phyloP scores from a whole-genome alignment of 345 rosid genomes.

The Turnera subulata region DNA sequence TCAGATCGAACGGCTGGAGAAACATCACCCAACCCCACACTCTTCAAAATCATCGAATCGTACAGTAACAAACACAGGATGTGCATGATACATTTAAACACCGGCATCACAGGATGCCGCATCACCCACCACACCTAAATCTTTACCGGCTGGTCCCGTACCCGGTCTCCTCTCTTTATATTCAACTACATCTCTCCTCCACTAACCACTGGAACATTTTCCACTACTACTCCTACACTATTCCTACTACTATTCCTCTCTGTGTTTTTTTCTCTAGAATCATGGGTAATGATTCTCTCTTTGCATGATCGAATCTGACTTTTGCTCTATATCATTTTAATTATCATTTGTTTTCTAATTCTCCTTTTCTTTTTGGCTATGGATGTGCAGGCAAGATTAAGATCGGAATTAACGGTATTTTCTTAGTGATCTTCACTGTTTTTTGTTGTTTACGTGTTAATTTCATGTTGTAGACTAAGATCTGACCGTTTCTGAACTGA shows the following conservation, averaged over 20 bases:
- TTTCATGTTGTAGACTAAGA: neutral
- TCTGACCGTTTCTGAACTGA: neutral
- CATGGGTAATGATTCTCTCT: constrained; percentile 16
- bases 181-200: neutral
- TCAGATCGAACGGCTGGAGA: neutral
- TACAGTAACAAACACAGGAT: neutral
- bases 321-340: neutral
- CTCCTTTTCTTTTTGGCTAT: neutral
- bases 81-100: neutral
- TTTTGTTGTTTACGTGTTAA: neutral
- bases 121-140: neutral
- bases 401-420: constrained; percentile 22
- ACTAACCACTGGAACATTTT: neutral
- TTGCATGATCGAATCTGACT: neutral
- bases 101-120: neutral
- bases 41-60: neutral
- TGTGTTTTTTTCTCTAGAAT: neutral
- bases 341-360: constrained; percentile 9
- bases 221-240: neutral
- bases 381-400: constrained; percentile 16
- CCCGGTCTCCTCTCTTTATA: neutral
- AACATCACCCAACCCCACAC: neutral
- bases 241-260: neutral
- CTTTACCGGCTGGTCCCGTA: constrained; percentile 9
- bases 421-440: neutral